These are phyloP conservation scores for Wallacemonas sp. DNA, from an alignment of 208 protist genomes.

Conservation along the genomic window DNA sequence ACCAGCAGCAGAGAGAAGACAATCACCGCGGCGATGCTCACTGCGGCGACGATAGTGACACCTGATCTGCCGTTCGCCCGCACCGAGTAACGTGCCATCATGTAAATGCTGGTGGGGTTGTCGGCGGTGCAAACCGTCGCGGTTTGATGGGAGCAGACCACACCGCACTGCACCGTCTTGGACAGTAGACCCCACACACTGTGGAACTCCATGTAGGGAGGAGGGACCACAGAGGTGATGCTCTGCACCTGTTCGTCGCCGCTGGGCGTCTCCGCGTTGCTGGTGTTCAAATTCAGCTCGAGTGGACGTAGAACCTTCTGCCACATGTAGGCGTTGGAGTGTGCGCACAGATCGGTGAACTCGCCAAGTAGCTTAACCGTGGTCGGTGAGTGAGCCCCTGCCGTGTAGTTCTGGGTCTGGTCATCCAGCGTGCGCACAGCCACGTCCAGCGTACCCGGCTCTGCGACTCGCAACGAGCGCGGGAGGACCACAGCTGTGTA, in stretches of 20 bases:
- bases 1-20: conserved; percentile 55
- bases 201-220: conserved; percentile 27
- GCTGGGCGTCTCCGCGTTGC: not conserved
- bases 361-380: conserved; percentile 10
- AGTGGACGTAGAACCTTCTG: conserved; percentile 36
- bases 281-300: not conserved
- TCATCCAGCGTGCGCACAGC: conserved; percentile 46
- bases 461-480: conserved; percentile 17
- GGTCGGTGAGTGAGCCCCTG: conserved; percentile 10
- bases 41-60: conserved; percentile 28
- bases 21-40: conserved; percentile 53
- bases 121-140: conserved; percentile 19
- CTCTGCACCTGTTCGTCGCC: not conserved
- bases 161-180: conserved; percentile 43
- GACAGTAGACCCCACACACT: conserved; percentile 46
- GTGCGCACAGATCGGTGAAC: conserved; percentile 25
- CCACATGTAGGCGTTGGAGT: conserved; percentile 37
- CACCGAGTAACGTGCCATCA: conserved; percentile 42
- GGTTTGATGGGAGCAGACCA: conserved; percentile 41
- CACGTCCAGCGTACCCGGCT: conserved; percentile 13
- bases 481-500: conserved; percentile 35
- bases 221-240: conserved; percentile 24
- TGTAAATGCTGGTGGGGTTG: conserved; percentile 68
- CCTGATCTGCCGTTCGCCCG: conserved; percentile 10
- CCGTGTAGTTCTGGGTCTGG: conserved; percentile 23